Base-by-base conservation (phyloP, 208 protist genomes). In the Phytomonas sp. region DNA sequence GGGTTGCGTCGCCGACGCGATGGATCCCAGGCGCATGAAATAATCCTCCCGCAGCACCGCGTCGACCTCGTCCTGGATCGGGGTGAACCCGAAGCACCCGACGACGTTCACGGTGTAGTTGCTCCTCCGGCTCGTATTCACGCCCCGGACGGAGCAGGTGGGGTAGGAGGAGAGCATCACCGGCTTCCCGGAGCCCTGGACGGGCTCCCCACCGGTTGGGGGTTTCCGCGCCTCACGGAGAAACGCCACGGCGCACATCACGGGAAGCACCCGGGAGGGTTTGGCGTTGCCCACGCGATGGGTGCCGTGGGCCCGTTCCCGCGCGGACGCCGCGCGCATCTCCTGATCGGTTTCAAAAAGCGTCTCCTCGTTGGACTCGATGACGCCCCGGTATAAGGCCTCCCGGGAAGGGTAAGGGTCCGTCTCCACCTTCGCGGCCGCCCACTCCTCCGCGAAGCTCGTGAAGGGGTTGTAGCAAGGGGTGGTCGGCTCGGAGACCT, bases 311-410 rank as follows among this genome's bases (percentile, higher is more conserved):
- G 71, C 68, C 8, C 72, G 70, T 8, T 72, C 61, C 64, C 71
- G 71, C 61, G 78, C 61, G n/a, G 82, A 83, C 37, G 85, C 85
- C 53, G 82, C 76, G 7, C 82, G 77, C 89, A 94, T 94, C 74
- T 94, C 84, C 51, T 78, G 84, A 56, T 94, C 86, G 0, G 89
- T 94, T 74, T 94, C 86, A 65, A 92, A 94, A 36, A 94, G 82
- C 32, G 64, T 74, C 73, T 92, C 85, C 74, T 94, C 85, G 32
- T 91, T 69, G 60, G 79, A 84, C 31, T 94, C 89, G 34, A 94
- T 80, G 7, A 94, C 80, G 26, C 85, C 85, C 36, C 70, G 75
- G 72, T 94, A 94, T 30, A 94, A 81, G 1, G 79, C 81, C 74
- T 92, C 86, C 26, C 85, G 85, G 2, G 85, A 91, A 8, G 85